phyloP scores from a whole-genome alignment of 345 rosid genomes.

The Diplotaxis tenuifolia region DNA sequence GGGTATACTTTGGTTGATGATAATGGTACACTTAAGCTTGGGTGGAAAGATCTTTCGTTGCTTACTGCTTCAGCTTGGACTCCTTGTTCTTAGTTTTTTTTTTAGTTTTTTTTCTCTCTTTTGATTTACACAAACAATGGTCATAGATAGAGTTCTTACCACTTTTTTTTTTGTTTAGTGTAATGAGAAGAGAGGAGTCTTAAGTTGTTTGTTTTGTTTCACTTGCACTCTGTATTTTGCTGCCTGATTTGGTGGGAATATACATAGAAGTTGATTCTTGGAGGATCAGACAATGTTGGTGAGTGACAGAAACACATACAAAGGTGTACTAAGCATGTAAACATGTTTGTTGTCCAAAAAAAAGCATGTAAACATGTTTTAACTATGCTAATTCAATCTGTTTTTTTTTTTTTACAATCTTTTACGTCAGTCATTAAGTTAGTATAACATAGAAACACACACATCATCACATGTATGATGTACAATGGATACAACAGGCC shows the following conservation, averaged over 20 bases:
- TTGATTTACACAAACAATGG: slow-evolving; percentile 5
- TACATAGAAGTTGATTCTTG: too few relatives aligned
- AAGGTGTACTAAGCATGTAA: neutral
- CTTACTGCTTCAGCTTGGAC: slow-evolving; percentile 99
- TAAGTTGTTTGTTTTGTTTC: neutral
- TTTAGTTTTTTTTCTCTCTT: neutral
- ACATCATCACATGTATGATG: too few relatives aligned
- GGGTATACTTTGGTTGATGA: slow-evolving; percentile 97
- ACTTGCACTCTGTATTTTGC: too few relatives aligned
- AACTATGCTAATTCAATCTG: neutral
- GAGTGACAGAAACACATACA: neutral
- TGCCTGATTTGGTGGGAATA: too few relatives aligned
- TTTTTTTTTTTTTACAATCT: too few relatives aligned
- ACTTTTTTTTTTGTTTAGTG: slow-evolving; percentile 9
- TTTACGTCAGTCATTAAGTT: too few relatives aligned
- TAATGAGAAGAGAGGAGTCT: slow-evolving; percentile 6
- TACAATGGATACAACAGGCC: neutral
- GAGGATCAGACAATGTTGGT: neutral
- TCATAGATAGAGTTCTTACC: slow-evolving; percentile 15
- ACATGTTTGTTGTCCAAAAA: too few relatives aligned
- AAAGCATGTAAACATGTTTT: too few relatives aligned
- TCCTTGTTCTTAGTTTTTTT: slow-evolving; percentile 42
- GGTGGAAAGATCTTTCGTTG: slow-evolving; percentile 98
- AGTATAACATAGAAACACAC: too few relatives aligned
- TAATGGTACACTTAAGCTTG: slow-evolving; percentile 86